Evolutionary conservation across 2,329 filamentous ascomycete genomes (phyloP).

Genomic region (Aspergillus persii): DNA sequence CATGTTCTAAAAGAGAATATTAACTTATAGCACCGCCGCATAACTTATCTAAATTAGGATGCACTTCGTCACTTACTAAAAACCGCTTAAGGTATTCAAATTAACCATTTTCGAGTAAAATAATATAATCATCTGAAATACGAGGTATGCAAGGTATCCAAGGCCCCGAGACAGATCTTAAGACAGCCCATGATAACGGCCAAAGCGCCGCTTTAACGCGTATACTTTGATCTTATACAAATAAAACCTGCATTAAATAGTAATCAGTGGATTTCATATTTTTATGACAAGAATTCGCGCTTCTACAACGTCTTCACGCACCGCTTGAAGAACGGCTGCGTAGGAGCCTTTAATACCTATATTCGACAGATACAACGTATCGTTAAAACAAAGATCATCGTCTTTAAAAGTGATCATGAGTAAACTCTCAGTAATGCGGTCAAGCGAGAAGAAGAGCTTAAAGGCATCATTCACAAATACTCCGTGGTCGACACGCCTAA

Average conservation of each 20-base stretch:
- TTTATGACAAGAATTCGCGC: background rate
- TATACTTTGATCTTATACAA: background rate
- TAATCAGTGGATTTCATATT: background rate
- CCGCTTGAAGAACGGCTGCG: background rate
- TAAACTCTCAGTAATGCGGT: background rate
- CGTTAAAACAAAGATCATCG: background rate
- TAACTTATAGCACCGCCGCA: background rate
- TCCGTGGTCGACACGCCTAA: background rate
- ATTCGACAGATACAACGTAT: background rate
- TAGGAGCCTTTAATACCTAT: background rate
- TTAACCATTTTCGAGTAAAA: background rate
- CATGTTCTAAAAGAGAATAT: too few relatives aligned
- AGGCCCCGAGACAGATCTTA: background rate
- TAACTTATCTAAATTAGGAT: background rate
- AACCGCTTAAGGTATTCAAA: background rate
- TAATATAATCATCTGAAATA: background rate
- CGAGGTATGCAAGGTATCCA: background rate
- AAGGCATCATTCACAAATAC: background rate
- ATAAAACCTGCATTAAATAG: background rate
- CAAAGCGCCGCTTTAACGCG: background rate
- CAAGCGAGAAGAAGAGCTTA: background rate
- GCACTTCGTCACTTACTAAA: background rate
- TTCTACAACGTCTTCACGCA: background rate
- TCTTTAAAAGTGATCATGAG: background rate
- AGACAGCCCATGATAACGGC: background rate